A percentile compares a stretch with the other conserved stretches of the same genome.
Evolutionary conservation across 371 early-diverging fungal genomes (phyloP).

Genomic region (Homolaphlyctis polyrhiza): DNA sequence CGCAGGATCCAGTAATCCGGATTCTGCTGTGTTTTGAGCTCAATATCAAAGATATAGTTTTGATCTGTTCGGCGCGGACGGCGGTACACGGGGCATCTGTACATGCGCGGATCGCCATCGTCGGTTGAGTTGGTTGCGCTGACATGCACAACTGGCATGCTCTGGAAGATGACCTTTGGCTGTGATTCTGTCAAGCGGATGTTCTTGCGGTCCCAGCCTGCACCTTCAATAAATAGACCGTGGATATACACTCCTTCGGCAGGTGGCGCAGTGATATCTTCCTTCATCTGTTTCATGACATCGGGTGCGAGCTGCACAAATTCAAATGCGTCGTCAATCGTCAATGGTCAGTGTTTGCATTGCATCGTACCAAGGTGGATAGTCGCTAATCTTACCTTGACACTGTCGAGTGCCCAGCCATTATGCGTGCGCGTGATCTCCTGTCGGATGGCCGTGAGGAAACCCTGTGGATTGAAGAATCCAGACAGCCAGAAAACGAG

Average conservation of each 20-base stretch:
- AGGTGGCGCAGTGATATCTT: slow-evolving; percentile 53
- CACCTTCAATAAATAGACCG: slow-evolving; percentile 59
- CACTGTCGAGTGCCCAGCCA: slow-evolving; percentile 59
- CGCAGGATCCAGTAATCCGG: slow-evolving; percentile 59
- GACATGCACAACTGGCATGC: slow-evolving; percentile 55
- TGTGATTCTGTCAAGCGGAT: slow-evolving; percentile 51
- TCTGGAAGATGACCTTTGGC: slow-evolving; percentile 50
- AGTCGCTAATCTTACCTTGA: slow-evolving; percentile 26
- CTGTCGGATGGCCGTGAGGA: slow-evolving; percentile 58
- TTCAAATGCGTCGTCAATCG: not conserved
- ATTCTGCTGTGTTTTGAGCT: slow-evolving; percentile 44
- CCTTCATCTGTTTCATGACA: slow-evolving; percentile 61
- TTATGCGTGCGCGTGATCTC: slow-evolving; percentile 50
- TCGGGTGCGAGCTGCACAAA: slow-evolving; percentile 40
- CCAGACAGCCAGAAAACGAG: slow-evolving; percentile 54
- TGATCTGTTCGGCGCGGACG: slow-evolving; percentile 41
- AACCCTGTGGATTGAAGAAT: slow-evolving; percentile 59
- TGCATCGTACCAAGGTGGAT: no score
- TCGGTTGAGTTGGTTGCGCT: slow-evolving; percentile 47
- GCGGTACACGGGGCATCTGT: slow-evolving; percentile 55
- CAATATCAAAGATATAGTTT: slow-evolving; percentile 56
- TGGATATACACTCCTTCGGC: slow-evolving; percentile 57
- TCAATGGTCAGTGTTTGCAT: not conserved
- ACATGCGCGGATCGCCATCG: slow-evolving; percentile 52
- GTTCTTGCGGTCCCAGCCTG: slow-evolving; percentile 58